Conservation (phyloP, 768 basidiomycete genomes). For the Podaxis sp. region DNA sequence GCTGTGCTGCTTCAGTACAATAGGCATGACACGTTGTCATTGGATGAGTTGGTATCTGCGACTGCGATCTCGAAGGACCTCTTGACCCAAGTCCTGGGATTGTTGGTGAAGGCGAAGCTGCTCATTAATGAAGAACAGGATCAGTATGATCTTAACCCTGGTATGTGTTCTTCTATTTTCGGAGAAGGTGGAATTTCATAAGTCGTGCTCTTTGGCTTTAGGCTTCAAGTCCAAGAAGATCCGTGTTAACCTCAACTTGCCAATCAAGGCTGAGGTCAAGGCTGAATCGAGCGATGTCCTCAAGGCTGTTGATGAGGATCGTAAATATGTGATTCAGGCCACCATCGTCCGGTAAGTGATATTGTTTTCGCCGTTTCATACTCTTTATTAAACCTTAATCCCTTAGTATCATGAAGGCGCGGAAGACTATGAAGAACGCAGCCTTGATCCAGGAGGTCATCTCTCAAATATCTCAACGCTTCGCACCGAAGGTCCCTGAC, state of each 20-base stretch:
- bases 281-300: conserved; percentile 86
- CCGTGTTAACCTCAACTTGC: conserved; percentile 85
- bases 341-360: conserved; percentile 76
- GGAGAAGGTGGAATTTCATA: not conserved
- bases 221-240: conserved; percentile 95
- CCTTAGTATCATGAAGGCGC: conserved; percentile 88
- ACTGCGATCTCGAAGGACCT: conserved; percentile 83
- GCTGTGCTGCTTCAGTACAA: conserved; percentile 96
- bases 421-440: conserved; percentile 95
- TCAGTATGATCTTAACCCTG: conserved; percentile 89
- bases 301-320: conserved; percentile 95
- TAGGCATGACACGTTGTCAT: conserved; percentile 81
- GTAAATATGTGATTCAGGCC: conserved; percentile 95
- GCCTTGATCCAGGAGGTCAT: conserved; percentile 87
- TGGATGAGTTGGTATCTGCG: conserved; percentile 76
- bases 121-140: conserved; percentile 86
- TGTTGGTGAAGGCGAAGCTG: conserved; percentile 88
- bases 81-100: conserved; percentile 64
- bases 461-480: conserved; percentile 83
- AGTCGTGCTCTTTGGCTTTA: no score
- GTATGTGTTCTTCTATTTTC: conserved; percentile 27
- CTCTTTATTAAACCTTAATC: not conserved
- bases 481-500: conserved; percentile 91
- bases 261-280: conserved; percentile 94
- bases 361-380: not conserved